A percentile compares a stretch with the other conserved stretches of the same genome.
These are phyloP conservation scores for Kuraishia hungarica DNA, from an alignment of 805 yeast species.

Conservation along the genomic window DNA sequence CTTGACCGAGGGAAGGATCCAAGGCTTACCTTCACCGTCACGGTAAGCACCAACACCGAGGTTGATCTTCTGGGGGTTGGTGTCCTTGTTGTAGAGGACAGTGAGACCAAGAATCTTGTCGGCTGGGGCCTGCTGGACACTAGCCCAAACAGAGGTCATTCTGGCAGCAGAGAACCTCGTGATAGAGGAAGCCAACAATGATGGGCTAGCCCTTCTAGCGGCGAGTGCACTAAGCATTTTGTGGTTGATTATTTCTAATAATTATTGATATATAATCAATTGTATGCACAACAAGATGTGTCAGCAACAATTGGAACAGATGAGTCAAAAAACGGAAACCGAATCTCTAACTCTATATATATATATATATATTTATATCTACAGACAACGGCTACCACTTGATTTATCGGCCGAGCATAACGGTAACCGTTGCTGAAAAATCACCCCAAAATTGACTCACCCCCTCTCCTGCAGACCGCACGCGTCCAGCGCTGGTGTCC, in stretches of 20 bases:
- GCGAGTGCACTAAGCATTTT: background rate
- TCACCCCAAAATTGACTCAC: background rate
- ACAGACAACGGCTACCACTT: background rate
- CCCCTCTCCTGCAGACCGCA: background rate
- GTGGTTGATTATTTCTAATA: background rate
- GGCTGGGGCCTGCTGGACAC: slow-evolving; percentile 51
- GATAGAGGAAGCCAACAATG: background rate
- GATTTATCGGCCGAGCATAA: background rate
- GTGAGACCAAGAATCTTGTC: slow-evolving; percentile 81
- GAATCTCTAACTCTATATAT: background rate
- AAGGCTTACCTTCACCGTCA: slow-evolving; percentile 81
- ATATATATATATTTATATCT: no score
- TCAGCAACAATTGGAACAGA: background rate
- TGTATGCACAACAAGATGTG: background rate
- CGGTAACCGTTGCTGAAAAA: background rate
- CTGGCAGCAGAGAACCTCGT: slow-evolving; percentile 11
- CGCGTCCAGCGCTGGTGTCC: background rate
- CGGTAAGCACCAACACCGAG: slow-evolving; percentile 92
- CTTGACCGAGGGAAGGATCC: slow-evolving; percentile 71
- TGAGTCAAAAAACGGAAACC: background rate
- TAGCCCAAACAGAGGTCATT: slow-evolving; percentile 20
- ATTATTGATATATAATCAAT: background rate
- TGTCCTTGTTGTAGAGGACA: slow-evolving; percentile 63
- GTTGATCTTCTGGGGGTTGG: slow-evolving; percentile 43
- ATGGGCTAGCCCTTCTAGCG: background rate